Conservation (phyloP, 257 asterid species). For the Solanum ossicruentum region DNA sequence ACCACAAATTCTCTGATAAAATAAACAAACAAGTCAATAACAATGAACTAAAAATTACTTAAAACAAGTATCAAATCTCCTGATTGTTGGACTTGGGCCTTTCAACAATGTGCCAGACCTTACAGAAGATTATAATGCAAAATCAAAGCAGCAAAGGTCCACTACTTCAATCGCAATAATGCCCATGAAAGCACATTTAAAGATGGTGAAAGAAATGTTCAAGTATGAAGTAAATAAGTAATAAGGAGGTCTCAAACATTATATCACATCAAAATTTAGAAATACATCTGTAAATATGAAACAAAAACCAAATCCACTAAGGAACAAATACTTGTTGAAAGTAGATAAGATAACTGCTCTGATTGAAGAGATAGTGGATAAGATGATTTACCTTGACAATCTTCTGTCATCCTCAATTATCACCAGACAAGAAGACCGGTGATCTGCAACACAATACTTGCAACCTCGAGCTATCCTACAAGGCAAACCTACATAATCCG, state of each 20-base stretch:
- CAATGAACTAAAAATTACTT: neutral
- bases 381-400: slow-evolving; percentile 34
- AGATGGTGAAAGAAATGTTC: neutral
- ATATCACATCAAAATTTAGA: neutral
- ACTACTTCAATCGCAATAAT: neutral
- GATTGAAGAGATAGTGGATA: neutral
- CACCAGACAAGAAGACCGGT: slow-evolving; percentile 83
- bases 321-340: neutral
- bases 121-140: neutral
- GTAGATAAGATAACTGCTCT: neutral
- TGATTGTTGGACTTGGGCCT: neutral
- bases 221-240: neutral
- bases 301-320: neutral
- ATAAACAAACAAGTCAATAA: slow-evolving; percentile 6
- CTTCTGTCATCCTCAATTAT: slow-evolving; percentile 62
- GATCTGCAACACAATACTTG: slow-evolving; percentile 80
- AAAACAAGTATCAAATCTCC: neutral
- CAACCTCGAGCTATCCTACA: slow-evolving; percentile 97
- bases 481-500: slow-evolving; percentile 93
- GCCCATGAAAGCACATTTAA: neutral
- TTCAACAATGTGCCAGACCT: neutral
- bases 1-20: slow-evolving; percentile 77
- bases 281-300: neutral
- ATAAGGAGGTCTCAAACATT: neutral
- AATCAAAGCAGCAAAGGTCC: neutral